Conservation (phyloP, 805 yeast species). For the Grigorovia humatica region DNA sequence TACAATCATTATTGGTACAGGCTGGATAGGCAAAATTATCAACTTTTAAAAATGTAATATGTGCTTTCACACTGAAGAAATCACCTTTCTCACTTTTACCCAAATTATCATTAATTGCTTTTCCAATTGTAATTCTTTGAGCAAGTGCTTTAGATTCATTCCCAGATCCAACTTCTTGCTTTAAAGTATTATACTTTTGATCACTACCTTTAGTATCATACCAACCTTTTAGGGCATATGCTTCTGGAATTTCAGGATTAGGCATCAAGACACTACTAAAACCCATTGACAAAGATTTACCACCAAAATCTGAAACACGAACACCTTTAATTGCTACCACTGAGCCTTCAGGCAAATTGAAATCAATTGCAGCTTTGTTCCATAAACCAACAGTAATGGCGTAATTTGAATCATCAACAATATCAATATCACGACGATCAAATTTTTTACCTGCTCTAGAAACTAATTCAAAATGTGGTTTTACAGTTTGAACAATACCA, state of each 20-base stretch:
- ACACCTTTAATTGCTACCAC: constrained; percentile 91
- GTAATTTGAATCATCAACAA: constrained; percentile 77
- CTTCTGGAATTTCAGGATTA: constrained; percentile 85
- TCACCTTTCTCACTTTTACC: constrained; percentile 76
- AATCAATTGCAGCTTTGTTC: constrained; percentile 80
- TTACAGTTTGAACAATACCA: constrained; percentile 73
- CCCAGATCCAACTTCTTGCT: constrained; percentile 36
- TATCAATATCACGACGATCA: constrained; percentile 78
- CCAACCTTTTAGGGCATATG: constrained; percentile 89
- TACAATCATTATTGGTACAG: constrained; percentile 67
- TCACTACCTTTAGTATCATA: constrained; percentile 68
- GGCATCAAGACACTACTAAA: constrained; percentile 65
- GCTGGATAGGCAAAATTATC: constrained; percentile 87
- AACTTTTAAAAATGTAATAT: constrained; percentile 57
- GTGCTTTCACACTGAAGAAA: constrained; percentile 64
- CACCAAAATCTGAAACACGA: constrained; percentile 79
- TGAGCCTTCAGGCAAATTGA: constrained; percentile 60
- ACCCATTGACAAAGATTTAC: constrained; percentile 71
- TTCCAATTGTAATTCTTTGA: constrained; percentile 55
- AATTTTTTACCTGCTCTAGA: constrained; percentile 88
- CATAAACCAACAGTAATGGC: constrained; percentile 77
- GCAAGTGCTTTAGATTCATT: constrained; percentile 34
- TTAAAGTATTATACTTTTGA: constrained; percentile 52
- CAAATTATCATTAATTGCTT: constrained; percentile 54
- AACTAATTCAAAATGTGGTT: constrained; percentile 65